Evolutionary conservation across 2,329 filamentous ascomycete species (phyloP).

Genomic region (Clathrospora elynae): DNA sequence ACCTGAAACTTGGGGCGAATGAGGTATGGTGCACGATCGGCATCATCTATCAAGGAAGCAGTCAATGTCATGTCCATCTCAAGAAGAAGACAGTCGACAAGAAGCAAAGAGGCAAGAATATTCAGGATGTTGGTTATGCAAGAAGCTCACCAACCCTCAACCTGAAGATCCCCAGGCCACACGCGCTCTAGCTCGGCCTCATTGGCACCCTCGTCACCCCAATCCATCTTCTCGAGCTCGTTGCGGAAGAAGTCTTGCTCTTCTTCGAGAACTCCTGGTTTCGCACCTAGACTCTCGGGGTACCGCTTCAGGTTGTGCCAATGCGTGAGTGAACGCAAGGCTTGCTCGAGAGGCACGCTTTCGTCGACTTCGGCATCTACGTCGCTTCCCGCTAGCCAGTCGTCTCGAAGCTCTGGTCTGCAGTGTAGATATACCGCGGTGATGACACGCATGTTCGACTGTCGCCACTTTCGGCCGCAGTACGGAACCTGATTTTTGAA

Average conservation of each 20-base stretch:
- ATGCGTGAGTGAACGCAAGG: slow-evolving; percentile 83
- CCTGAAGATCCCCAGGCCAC: slow-evolving; percentile 34
- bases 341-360: slow-evolving; percentile 88
- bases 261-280: slow-evolving; percentile 48
- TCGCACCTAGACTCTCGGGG: slow-evolving; percentile 72
- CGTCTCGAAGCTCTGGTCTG: slow-evolving; percentile 87
- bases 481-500: slow-evolving; percentile 99
- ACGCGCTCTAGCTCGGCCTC: slow-evolving; percentile 31
- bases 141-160: slow-evolving; percentile 37
- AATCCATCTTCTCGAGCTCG: slow-evolving; percentile 58
- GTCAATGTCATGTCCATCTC: slow-evolving; percentile 11
- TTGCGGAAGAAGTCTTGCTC: slow-evolving; percentile 56
- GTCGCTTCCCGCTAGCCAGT: slow-evolving; percentile 90
- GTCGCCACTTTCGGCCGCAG: slow-evolving; percentile 96
- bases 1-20: slow-evolving; percentile 1
- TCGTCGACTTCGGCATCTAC: slow-evolving; percentile 94
- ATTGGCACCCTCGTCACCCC: slow-evolving; percentile 37
- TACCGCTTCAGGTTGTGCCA: slow-evolving; percentile 91
- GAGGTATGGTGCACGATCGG: slow-evolving; percentile 3
- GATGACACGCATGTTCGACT: slow-evolving; percentile 98
- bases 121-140: slow-evolving; percentile 5
- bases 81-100: not conserved
- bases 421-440: slow-evolving; percentile 96
- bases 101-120: not conserved
- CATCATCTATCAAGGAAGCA: slow-evolving; percentile 6